These are phyloP conservation scores for Agaricus blazei DNA, from an alignment of 768 basidiomycete genomes.

Conservation along the genomic window DNA sequence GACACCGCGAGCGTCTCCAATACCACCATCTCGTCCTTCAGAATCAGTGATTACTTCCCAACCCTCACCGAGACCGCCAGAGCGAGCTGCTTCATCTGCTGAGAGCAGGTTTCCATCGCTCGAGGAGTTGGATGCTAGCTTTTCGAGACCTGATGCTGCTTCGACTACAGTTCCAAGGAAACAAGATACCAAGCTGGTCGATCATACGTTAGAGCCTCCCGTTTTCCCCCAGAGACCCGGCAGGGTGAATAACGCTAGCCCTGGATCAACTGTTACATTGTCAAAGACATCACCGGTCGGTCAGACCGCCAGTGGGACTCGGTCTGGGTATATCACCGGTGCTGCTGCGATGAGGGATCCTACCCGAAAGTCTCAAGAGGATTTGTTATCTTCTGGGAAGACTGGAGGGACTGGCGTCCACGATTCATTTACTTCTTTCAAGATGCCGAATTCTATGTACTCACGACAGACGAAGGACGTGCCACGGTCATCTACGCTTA, in stretches of 20 bases:
- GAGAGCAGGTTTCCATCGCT: constrained; percentile 85
- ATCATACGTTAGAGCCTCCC: background rate
- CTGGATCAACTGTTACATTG: constrained; percentile 14
- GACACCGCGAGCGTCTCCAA: constrained; percentile 18
- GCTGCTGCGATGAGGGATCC: constrained; percentile 24
- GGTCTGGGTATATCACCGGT: constrained; percentile 56
- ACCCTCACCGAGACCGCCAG: constrained; percentile 22
- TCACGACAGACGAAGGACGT: background rate
- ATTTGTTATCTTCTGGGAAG: background rate
- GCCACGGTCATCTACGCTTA: background rate
- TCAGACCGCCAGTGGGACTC: constrained; percentile 32
- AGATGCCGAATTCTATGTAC: background rate
- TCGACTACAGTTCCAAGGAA: background rate
- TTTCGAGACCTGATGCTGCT: constrained; percentile 16
- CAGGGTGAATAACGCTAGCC: constrained; percentile 11
- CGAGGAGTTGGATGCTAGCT: constrained; percentile 68
- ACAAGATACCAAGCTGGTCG: background rate
- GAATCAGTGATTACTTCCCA: constrained; percentile 22
- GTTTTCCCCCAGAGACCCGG: background rate
- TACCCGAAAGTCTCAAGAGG: constrained; percentile 7
- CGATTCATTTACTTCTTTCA: background rate
- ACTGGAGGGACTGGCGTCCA: background rate
- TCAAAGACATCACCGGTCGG: constrained; percentile 18
- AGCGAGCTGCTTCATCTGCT: constrained; percentile 36
- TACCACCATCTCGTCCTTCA: constrained; percentile 29